These are phyloP conservation scores for Friedmanniomyces simplex DNA, from an alignment of 495 filamentous ascomycete genomes.

Conservation along the genomic window DNA sequence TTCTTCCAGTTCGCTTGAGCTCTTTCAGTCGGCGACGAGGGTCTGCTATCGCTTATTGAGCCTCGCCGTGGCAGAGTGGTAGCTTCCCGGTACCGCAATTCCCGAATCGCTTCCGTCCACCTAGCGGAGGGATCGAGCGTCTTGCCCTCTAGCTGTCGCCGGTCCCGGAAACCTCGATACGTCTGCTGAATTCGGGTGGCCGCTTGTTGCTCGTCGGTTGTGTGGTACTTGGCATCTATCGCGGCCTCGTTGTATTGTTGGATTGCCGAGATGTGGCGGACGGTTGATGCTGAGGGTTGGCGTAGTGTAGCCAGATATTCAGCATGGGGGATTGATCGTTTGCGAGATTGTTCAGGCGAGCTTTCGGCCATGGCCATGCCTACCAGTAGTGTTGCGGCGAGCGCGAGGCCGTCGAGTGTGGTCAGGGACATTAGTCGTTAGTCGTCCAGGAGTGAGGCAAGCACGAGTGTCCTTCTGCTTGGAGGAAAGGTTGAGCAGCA, in stretches of 20 bases:
- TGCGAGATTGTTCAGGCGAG: neutral
- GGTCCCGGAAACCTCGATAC: conserved; percentile 59
- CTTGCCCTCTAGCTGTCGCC: conserved; percentile 54
- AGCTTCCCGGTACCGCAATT: conserved; percentile 10
- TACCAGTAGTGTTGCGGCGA: neutral
- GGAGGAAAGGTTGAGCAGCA: too few relatives aligned
- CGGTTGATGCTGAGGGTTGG: neutral
- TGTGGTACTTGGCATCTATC: conserved; percentile 10
- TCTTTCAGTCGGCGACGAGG: neutral
- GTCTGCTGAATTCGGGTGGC: conserved; percentile 50
- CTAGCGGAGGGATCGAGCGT: conserved; percentile 55
- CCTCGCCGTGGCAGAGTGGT: neutral
- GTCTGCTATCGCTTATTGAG: neutral
- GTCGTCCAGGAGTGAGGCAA: neutral
- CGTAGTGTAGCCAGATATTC: conserved; percentile 7
- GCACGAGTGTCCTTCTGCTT: too few relatives aligned
- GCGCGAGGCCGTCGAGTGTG: neutral
- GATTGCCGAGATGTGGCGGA: conserved; percentile 2
- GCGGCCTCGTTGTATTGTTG: conserved; percentile 7
- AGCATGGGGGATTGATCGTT: conserved; percentile 1
- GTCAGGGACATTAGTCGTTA: neutral
- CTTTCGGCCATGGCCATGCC: neutral
- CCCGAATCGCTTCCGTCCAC: conserved; percentile 48
- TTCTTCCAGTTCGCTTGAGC: conserved; percentile 68
- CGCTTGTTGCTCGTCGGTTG: conserved; percentile 27